Conservation (phyloP, 768 basidiomycete species). For the Naematelia encephala region DNA sequence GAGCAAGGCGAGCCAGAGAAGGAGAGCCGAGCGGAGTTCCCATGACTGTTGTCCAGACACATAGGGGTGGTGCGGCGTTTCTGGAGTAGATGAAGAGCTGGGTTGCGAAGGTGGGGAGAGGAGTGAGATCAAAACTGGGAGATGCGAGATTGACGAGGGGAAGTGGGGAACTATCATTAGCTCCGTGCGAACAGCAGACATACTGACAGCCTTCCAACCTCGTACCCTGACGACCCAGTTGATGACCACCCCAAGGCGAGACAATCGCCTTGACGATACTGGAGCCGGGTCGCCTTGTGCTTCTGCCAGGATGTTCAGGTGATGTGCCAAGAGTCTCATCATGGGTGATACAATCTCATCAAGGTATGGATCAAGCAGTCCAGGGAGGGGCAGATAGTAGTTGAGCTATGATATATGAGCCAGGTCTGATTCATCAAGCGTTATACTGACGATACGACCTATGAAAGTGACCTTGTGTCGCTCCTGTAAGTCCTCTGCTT, state of each 20-base stretch:
- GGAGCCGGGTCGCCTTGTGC: conserved; percentile 39
- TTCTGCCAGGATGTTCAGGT: conserved; percentile 52
- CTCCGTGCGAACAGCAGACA: conserved; percentile 47
- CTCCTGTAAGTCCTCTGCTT: conserved; percentile 53
- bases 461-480: conserved; percentile 34
- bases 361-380: conserved; percentile 84
- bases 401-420: too few species aligned
- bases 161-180: conserved; percentile 73
- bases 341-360: conserved; percentile 74
- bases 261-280: conserved; percentile 47
- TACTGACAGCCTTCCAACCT: conserved; percentile 87
- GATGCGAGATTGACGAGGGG: conserved; percentile 82
- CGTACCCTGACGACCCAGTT: conserved; percentile 82
- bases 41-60: conserved; percentile 57
- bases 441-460: conserved; percentile 45
- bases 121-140: conserved; percentile 69
- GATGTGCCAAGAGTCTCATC: conserved; percentile 57
- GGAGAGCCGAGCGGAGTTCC: conserved; percentile 74
- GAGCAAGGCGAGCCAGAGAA: conserved; percentile 92
- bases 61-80: conserved; percentile 45
- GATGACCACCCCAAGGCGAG: conserved; percentile 56
- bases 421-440: background rate
- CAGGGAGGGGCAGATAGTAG: conserved; percentile 88
- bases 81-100: conserved; percentile 54
- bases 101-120: conserved; percentile 53